Conservation (phyloP, 306 rosid species). For the Fagus sylvatica region DNA sequence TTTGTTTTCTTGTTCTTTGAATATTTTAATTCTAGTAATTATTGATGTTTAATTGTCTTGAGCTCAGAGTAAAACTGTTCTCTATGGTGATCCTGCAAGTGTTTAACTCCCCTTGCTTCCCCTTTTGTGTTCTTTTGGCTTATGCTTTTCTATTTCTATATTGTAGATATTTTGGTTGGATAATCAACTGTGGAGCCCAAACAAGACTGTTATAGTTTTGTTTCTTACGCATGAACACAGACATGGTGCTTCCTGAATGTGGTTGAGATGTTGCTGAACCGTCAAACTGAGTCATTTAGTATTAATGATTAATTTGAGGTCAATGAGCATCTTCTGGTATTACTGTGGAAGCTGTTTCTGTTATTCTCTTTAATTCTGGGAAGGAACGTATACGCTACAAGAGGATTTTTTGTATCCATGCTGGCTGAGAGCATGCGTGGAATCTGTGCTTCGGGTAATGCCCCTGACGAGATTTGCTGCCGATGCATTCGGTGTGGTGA, state of each 20-base stretch:
- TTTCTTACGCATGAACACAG: conserved; percentile 15
- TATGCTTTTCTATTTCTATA: not conserved
- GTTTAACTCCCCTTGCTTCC: not conserved
- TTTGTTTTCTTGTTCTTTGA: not conserved
- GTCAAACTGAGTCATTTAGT: conserved; percentile 18
- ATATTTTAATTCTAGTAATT: not conserved
- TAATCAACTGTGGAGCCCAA: conserved; percentile 18
- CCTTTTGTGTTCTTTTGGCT: not conserved
- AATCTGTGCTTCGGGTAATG: conserved; percentile 98
- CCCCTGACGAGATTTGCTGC: conserved; percentile 96
- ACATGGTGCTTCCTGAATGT: conserved; percentile 25
- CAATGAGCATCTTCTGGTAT: conserved; percentile 37
- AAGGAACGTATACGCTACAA: conserved; percentile 39
- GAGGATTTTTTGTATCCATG: conserved; percentile 85
- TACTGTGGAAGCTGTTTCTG: conserved; percentile 21
- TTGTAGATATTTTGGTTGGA: conserved; percentile 39
- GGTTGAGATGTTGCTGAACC: conserved; percentile 17
- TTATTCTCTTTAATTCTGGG: conserved; percentile 37
- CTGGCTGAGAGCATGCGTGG: conserved; percentile 99
- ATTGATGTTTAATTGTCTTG: not conserved
- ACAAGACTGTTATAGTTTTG: conserved; percentile 16
- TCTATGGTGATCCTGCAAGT: not conserved
- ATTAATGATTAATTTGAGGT: conserved; percentile 30
- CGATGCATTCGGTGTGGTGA: conserved; percentile 99
- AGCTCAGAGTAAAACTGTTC: not conserved